Evolutionary conservation across 2,329 filamentous ascomycete genomes (phyloP).

Genomic region (Ophiostoma novo-ulmi): DNA sequence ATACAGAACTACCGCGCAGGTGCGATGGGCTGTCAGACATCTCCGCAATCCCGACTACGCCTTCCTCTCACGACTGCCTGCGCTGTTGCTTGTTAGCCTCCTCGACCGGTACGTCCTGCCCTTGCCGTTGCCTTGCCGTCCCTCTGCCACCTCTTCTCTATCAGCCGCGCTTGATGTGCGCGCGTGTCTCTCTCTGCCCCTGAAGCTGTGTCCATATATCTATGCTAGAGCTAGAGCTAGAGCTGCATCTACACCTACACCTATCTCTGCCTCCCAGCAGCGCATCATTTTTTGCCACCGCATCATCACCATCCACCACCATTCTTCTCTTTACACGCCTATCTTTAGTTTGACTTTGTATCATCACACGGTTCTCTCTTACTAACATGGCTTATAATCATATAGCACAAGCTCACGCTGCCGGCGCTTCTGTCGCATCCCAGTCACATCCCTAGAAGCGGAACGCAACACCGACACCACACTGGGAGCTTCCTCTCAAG

Average conservation of each 20-base stretch:
- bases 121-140: background rate
- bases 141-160: background rate
- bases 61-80: background rate
- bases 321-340: slow-evolving; percentile 13
- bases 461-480: background rate
- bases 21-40: slow-evolving; percentile 23
- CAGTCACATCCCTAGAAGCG: background rate
- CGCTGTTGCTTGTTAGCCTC: background rate
- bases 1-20: slow-evolving; percentile 15
- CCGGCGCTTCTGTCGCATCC: background rate
- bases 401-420: slow-evolving; percentile 6
- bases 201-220: background rate
- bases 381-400: slow-evolving; percentile 27
- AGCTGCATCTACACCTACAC: background rate
- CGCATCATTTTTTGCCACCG: background rate
- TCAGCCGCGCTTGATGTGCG: background rate
- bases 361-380: slow-evolving; percentile 21
- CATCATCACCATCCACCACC: background rate
- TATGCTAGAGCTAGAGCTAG: background rate
- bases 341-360: slow-evolving; percentile 21
- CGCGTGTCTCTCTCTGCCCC: background rate
- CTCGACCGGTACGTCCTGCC: slow-evolving; percentile 6
- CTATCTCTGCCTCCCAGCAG: background rate
- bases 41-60: slow-evolving; percentile 12
- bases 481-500: slow-evolving; percentile 18